Conservation (phyloP, 2,329 filamentous ascomycete species). For the Botrytis paeoniae region DNA sequence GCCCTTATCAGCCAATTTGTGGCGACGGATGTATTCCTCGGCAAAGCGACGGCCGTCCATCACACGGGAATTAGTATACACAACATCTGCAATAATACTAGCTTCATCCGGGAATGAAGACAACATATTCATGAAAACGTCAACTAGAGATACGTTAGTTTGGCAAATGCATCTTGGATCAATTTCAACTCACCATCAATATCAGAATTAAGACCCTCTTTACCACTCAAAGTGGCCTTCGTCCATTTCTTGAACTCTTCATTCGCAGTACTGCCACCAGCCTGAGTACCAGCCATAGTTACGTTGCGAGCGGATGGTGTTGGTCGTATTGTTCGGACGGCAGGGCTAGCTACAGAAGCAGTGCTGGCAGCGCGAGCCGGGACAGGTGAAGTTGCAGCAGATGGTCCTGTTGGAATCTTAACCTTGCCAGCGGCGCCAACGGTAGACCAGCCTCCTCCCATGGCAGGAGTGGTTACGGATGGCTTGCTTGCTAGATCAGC, state of each 20-base stretch:
- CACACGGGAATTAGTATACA: conserved; percentile 82
- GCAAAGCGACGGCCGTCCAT: conserved; percentile 93
- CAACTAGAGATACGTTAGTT: conserved; percentile 44
- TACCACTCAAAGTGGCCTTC: conserved; percentile 63
- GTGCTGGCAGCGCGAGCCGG: conserved; percentile 41
- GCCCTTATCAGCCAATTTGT: conserved; percentile 89
- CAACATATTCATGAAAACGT: conserved; percentile 76
- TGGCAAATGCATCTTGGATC: background rate
- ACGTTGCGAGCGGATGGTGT: conserved; percentile 49
- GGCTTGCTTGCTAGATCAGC: conserved; percentile 87
- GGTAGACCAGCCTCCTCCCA: conserved; percentile 78
- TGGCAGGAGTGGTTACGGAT: conserved; percentile 43
- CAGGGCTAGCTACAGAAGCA: conserved; percentile 26
- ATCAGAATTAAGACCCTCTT: conserved; percentile 64
- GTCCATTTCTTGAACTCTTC: conserved; percentile 97
- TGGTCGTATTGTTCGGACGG: conserved; percentile 48
- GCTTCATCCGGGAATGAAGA: conserved; percentile 72
- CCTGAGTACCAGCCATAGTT: conserved; percentile 42
- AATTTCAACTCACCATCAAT: conserved; percentile 57
- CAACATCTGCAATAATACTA: conserved; percentile 82
- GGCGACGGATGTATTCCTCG: conserved; percentile 89
- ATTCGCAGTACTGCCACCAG: conserved; percentile 53
- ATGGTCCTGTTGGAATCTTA: conserved; percentile 66
- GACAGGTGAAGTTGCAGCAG: conserved; percentile 46
- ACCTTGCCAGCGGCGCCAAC: conserved; percentile 92